Evolutionary conservation across 164 flowering plant genomes (phyloP), one percentile per base, ranked within the genome.

Genomic region (Sedum album): DNA sequence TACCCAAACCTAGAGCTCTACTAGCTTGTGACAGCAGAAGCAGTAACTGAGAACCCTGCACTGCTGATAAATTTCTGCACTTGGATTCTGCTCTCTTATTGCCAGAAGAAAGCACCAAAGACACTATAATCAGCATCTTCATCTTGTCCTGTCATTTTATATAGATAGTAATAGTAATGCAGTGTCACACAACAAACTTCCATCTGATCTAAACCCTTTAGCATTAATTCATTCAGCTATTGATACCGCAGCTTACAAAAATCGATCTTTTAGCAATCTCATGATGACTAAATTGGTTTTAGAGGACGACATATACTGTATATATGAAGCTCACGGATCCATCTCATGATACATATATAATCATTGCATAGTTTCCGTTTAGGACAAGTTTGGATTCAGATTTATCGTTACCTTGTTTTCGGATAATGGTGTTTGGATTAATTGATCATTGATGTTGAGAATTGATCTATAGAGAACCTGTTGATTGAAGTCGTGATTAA

Each of bases 81-180:
- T 57, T 57, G 31, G 31, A 28, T 57, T 57, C 33, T 57, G 33
- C 31, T 57, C 62, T 28, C 33, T 57, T 33, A 28, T 57, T 57
- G 61, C 13, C 61, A 25, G 61, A 55, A 55, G 31, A 48, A 55
- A 55, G 62, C 33, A 57, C 20, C 62, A 57, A 26, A 28, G 20
- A 57, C 62, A 57, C 20, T 57, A n/a, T 26, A 25, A 57, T 57
- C 62, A 57, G 62, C 62, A 57, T 57, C 33, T 28, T 57, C 62
- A 57, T 57, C 33, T 28, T 57, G 62, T 18, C 20, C 62, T 57
- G 62, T 57, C 62, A 33, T 57, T 57, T 57, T 57, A 15, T 57
- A 33, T 33, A 57, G 33, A 57, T 13, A 26, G 62, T 26, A 57
- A 57, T 57, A 14, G 5, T 26, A 8, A 3, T 10, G n/a, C n/a